A percentile compares a stretch with the other conserved stretches of the same genome.
phyloP scores from a whole-genome alignment of 169 alveolate genomes.

The Miamiensis avidus region DNA sequence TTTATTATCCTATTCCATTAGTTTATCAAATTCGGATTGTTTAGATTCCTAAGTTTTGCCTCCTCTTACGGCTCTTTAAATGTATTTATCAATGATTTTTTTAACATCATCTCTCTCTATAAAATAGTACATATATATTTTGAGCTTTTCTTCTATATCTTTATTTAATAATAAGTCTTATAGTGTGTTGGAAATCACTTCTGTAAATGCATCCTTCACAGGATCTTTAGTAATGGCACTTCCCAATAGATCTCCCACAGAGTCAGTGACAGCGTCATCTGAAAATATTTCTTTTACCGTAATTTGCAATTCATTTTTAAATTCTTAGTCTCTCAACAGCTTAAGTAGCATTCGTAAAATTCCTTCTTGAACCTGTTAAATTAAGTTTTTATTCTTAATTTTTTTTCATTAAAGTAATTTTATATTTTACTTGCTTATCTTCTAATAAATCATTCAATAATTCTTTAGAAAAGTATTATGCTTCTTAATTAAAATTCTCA shows the following conservation, averaged over 20 bases:
- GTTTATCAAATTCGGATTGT: not conserved
- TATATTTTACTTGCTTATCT: constrained; percentile 22
- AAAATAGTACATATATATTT: constrained; percentile 22
- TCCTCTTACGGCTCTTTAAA: not conserved
- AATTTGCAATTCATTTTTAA: constrained; percentile 35
- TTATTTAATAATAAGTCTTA: constrained; percentile 30
- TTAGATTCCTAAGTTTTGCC: not conserved
- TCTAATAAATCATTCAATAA: constrained; percentile 27
- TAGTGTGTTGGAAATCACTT: constrained; percentile 14
- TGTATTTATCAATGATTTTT: not conserved
- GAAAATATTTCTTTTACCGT: constrained; percentile 15
- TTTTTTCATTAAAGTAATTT: too few species aligned
- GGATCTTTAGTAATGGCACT: constrained; percentile 22
- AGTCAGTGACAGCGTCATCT: constrained; percentile 21
- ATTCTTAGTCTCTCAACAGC: constrained; percentile 31
- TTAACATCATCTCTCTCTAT: constrained; percentile 18
- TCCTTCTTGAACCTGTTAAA: not conserved
- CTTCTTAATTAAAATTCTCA: constrained; percentile 28
- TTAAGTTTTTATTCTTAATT: too few species aligned
- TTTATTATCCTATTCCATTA: not conserved
- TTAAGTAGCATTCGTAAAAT: constrained; percentile 18
- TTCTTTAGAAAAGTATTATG: constrained; percentile 36
- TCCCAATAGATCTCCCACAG: constrained; percentile 29
- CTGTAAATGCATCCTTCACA: constrained; percentile 14
- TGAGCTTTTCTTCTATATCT: constrained; percentile 36